phyloP scores from a whole-genome alignment of 2,329 filamentous ascomycete species.

The Penicillium sp. region DNA sequence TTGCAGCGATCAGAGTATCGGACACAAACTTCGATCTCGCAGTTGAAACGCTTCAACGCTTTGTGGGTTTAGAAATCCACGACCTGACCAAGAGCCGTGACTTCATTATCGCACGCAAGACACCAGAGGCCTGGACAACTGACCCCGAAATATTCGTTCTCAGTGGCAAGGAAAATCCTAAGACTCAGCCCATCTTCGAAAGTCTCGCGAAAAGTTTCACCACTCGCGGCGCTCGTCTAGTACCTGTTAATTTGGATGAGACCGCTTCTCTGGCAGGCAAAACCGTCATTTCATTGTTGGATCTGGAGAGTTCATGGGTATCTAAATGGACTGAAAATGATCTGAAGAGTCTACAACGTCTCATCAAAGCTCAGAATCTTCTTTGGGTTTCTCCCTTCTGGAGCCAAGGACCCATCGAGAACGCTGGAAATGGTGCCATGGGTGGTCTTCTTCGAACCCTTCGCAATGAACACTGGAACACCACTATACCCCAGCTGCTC shows the following conservation, averaged over 20 bases:
- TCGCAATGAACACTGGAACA: conserved; percentile 28
- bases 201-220: conserved; percentile 18
- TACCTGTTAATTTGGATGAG: conserved; percentile 16
- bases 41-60: conserved; percentile 4
- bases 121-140: conserved; percentile 15
- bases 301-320: conserved; percentile 20
- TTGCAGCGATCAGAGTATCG: conserved; percentile 14
- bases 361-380: conserved; percentile 21
- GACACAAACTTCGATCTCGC: conserved; percentile 5
- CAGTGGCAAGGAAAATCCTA: conserved; percentile 1
- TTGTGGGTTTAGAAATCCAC: conserved; percentile 14
- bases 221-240: conserved; percentile 13
- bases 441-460: conserved; percentile 30
- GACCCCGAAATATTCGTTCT: conserved; percentile 20
- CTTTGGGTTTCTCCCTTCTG: conserved; percentile 26
- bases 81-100: conserved; percentile 13
- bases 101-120: conserved; percentile 16
- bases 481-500: conserved; percentile 25
- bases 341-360: conserved; percentile 12
- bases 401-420: conserved; percentile 12
- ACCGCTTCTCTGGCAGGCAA: conserved; percentile 14
- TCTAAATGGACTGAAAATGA: conserved; percentile 12
- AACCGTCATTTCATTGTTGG: conserved; percentile 25
- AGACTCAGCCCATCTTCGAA: conserved; percentile 7
- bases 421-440: conserved; percentile 23